Conservation (phyloP, 2,329 filamentous ascomycete species). For the Byssoonygena ceratinophila region DNA sequence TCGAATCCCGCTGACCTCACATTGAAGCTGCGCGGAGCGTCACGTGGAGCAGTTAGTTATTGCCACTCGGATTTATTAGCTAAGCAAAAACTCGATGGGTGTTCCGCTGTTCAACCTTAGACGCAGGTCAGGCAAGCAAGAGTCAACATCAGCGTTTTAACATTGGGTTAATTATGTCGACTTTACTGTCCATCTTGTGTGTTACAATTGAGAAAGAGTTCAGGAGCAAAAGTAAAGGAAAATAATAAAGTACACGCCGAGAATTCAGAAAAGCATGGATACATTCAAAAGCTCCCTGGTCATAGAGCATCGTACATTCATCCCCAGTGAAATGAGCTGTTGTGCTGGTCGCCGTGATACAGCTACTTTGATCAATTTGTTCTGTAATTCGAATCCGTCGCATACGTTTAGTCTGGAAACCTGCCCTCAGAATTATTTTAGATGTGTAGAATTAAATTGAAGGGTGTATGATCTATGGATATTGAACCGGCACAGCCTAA, state of each 20-base stretch:
- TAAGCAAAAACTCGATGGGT: too few species aligned
- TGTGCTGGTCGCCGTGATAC: neutral
- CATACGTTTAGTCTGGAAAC: neutral
- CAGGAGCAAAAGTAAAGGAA: neutral
- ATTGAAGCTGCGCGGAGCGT: too few species aligned
- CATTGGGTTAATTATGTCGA: neutral
- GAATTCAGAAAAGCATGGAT: neutral
- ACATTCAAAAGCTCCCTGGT: neutral
- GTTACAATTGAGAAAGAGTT: too few species aligned
- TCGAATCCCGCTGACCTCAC: too few species aligned
- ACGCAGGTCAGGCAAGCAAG: too few species aligned
- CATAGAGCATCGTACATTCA: constrained; percentile 6
- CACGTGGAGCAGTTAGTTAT: neutral
- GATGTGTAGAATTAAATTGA: neutral
- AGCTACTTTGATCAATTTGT: neutral
- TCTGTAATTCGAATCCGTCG: neutral
- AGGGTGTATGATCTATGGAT: neutral
- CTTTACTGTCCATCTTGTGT: too few species aligned
- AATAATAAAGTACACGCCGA: constrained; percentile 2
- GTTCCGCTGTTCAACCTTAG: too few species aligned
- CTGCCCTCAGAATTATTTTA: neutral
- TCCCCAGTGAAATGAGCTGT: neutral
- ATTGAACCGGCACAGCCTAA: neutral
- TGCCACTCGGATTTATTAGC: neutral
- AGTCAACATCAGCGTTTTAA: neutral